Conservation (phyloP, 1,284 basidiomycete genomes). For the Ganoderma lucidum region DNA sequence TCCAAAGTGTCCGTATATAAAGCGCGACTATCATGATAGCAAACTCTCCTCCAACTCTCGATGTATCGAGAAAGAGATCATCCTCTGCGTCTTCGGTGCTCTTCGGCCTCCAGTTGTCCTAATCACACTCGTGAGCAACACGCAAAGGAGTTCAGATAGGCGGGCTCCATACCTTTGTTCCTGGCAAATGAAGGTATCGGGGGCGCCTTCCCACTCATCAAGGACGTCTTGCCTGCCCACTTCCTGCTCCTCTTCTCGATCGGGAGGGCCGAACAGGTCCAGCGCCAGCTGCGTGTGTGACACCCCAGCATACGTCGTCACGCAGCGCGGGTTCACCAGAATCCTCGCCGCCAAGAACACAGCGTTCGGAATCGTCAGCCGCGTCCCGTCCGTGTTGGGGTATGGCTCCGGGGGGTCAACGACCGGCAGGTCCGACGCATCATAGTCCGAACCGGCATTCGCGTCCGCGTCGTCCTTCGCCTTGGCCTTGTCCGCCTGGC, state of each 20-base stretch:
- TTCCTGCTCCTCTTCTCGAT: slow-evolving; percentile 63
- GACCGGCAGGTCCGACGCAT: slow-evolving; percentile 68
- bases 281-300: slow-evolving; percentile 91
- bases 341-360: slow-evolving; percentile 89
- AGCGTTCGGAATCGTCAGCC: slow-evolving; percentile 84
- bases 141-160: slow-evolving; percentile 18
- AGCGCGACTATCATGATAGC: slow-evolving; percentile 15
- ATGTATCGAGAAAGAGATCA: slow-evolving; percentile 88
- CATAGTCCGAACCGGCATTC: slow-evolving; percentile 88
- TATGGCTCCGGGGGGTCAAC: slow-evolving; percentile 47
- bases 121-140: background rate
- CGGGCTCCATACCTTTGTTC: slow-evolving; percentile 74
- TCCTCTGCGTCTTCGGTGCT: slow-evolving; percentile 89
- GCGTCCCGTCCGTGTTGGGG: slow-evolving; percentile 31
- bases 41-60: slow-evolving; percentile 60
- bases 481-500: slow-evolving; percentile 38
- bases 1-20: slow-evolving; percentile 5
- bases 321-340: slow-evolving; percentile 92
- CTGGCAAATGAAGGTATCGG: slow-evolving; percentile 95
- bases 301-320: slow-evolving; percentile 96
- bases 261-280: slow-evolving; percentile 83
- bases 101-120: slow-evolving; percentile 90
- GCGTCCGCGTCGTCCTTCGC: slow-evolving; percentile 67
- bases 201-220: slow-evolving; percentile 94
- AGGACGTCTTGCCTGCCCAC: slow-evolving; percentile 78